phyloP scores from a whole-genome alignment of 371 early-diverging fungal genomes.

The Syncephalis fuscata region DNA sequence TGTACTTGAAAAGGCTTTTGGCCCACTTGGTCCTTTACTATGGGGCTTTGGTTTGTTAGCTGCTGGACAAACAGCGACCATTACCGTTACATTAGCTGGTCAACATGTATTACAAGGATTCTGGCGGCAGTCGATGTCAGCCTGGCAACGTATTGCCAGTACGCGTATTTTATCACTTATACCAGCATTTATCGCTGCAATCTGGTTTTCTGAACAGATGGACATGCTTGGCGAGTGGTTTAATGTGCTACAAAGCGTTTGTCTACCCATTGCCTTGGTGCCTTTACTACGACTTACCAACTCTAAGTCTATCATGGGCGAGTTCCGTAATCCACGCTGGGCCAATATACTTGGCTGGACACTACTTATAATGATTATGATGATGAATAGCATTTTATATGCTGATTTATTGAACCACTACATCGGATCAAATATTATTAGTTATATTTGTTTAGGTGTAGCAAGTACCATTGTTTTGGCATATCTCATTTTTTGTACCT shows the following conservation, averaged over 20 bases:
- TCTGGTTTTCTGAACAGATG: conserved; percentile 35
- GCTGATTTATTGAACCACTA: too few species aligned
- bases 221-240: conserved; percentile 49
- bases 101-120: conserved; percentile 62
- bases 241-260: conserved; percentile 52
- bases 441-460: too few species aligned
- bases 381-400: too few species aligned
- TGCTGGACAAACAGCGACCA: conserved; percentile 49
- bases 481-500: too few species aligned
- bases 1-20: conserved; percentile 33
- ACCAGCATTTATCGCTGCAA: conserved; percentile 43
- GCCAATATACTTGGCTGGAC: too few species aligned
- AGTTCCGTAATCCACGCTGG: not conserved
- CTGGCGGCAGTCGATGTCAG: conserved; percentile 30
- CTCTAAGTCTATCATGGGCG: not conserved
- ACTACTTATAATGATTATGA: too few species aligned
- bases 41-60: conserved; percentile 53
- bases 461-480: too few species aligned
- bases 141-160: conserved; percentile 52
- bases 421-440: too few species aligned
- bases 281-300: conserved; percentile 42
- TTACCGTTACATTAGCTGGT: conserved; percentile 59
- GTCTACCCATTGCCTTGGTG: conserved; percentile 50
- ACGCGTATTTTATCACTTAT: conserved; percentile 47
- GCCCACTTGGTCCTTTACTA: conserved; percentile 32